Conservation (phyloP, 192 early-diverging fungal species). For the Linnemannia zychae region DNA sequence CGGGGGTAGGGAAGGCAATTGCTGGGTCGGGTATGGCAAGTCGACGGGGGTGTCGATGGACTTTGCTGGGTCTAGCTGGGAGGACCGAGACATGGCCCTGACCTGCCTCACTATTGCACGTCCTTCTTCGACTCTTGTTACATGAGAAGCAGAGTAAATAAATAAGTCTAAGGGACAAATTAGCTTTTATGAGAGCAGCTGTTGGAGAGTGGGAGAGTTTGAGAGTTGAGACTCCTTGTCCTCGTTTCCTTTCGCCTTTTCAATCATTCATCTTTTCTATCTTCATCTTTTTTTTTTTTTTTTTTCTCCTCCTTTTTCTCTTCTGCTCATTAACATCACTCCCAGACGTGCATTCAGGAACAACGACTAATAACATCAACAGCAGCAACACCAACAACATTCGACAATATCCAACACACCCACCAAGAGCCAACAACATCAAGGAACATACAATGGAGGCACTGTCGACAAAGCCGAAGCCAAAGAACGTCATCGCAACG, state of each 20-base stretch:
- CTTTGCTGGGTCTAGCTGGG: conserved; percentile 64
- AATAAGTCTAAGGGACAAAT: background rate
- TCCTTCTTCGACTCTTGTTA: background rate
- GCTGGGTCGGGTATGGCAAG: conserved; percentile 64
- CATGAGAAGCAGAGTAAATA: background rate
- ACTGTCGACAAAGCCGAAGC: conserved; percentile 29
- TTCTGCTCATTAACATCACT: background rate
- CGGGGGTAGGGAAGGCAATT: conserved; percentile 57
- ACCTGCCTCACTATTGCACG: conserved; percentile 9
- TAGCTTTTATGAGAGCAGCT: background rate
- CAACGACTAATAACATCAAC: background rate
- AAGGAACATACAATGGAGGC: background rate
- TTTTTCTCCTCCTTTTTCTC: background rate
- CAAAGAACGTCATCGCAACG: conserved; percentile 15
- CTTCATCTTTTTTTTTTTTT: background rate
- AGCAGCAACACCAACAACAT: background rate
- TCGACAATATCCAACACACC: too few relatives aligned
- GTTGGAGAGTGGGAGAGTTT: background rate
- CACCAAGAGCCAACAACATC: background rate
- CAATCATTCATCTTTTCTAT: background rate
- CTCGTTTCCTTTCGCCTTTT: background rate
- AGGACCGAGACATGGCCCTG: conserved; percentile 58
- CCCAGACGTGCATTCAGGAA: background rate
- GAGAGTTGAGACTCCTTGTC: background rate
- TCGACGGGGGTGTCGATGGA: conserved; percentile 52